phyloP scores from a whole-genome alignment of 805 yeast species.

The Schizosaccharomyces osmophilus region DNA sequence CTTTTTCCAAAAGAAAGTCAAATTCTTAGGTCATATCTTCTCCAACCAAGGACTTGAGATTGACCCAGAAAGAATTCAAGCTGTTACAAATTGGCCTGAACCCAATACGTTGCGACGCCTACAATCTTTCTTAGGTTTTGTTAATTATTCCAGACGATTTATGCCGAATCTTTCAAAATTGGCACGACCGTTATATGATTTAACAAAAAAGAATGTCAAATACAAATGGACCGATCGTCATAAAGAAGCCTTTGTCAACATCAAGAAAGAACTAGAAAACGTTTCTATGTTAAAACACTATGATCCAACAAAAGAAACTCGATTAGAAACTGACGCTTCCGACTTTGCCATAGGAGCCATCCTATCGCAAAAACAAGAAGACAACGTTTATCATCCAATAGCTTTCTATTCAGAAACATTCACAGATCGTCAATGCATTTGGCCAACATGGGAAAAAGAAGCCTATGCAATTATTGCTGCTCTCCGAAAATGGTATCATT shows the following conservation, averaged over 20 bases:
- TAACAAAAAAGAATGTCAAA: not conserved
- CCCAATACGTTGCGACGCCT: not conserved
- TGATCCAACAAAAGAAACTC: not conserved
- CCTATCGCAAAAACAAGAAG: no score
- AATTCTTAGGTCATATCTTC: no score
- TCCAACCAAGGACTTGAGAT: not conserved
- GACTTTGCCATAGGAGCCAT: no score
- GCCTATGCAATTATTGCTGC: no score
- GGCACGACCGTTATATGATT: not conserved
- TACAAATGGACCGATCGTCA: no score
- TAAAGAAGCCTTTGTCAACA: not conserved
- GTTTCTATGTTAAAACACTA: not conserved
- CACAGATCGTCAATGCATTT: no score
- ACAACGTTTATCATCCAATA: no score
- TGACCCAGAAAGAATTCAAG: not conserved
- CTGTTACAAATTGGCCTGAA: not conserved
- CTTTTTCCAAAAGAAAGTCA: no score
- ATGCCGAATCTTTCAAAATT: not conserved
- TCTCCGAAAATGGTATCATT: no score
- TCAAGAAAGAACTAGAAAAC: not conserved
- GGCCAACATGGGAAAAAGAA: no score
- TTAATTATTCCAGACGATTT: not conserved
- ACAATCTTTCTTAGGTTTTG: not conserved
- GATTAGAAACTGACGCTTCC: not conserved
- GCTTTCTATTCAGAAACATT: no score